Conservation (phyloP, 805 yeast genomes). For the Metschnikowia peoriensis region DNA sequence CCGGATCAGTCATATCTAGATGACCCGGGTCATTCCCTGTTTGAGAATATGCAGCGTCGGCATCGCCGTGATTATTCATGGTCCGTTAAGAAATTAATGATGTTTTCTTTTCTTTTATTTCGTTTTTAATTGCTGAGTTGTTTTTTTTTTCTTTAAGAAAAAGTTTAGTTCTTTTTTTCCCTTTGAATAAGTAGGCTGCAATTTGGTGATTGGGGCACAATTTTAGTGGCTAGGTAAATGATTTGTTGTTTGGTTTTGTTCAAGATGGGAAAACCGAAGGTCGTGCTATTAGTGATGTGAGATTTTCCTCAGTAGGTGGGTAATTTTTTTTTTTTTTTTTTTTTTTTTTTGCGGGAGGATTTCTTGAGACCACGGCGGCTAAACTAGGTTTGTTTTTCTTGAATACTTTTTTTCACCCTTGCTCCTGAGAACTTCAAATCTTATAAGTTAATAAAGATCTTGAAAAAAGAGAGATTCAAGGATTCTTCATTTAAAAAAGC, state of each 20-base stretch:
- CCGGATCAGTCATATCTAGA: background rate
- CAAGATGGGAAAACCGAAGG: background rate
- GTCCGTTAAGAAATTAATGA: background rate
- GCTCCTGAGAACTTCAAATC: too few relatives aligned
- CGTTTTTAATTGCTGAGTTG: too few relatives aligned
- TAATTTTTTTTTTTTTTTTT: too few relatives aligned
- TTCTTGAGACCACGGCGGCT: background rate
- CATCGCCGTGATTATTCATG: constrained; percentile 6
- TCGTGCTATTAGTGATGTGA: background rate
- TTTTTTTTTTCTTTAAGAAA: background rate
- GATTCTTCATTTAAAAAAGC: too few relatives aligned
- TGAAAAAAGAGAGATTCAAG: too few relatives aligned
- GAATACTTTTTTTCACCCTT: background rate
- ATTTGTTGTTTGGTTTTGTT: background rate
- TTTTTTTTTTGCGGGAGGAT: too few relatives aligned
- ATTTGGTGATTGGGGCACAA: background rate
- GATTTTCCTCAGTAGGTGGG: background rate
- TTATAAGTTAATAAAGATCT: too few relatives aligned
- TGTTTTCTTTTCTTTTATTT: background rate
- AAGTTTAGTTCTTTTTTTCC: too few relatives aligned
- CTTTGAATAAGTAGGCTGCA: background rate
- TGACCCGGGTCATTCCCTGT: background rate
- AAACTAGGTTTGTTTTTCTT: background rate
- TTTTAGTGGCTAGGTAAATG: too few relatives aligned
- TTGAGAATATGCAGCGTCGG: constrained; percentile 2